phyloP scores from a whole-genome alignment of 257 asterid genomes.

The Solanum etuberosum region DNA sequence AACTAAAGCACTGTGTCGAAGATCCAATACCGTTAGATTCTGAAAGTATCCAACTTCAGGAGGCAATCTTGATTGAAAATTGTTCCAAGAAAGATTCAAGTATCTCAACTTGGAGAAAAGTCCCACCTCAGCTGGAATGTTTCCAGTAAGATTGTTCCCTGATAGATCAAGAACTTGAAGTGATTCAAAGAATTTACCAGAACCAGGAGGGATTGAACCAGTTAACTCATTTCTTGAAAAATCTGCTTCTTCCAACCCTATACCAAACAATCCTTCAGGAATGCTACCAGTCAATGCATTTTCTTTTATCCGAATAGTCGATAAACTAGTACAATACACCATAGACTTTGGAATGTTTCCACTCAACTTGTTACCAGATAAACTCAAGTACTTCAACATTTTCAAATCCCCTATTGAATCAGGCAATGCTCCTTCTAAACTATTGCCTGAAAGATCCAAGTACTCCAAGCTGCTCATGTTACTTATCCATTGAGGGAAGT shows the following conservation, averaged over 20 bases:
- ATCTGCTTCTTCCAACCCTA: conserved; percentile 60
- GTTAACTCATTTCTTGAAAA: conserved; percentile 56
- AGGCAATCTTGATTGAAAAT: conserved; percentile 58
- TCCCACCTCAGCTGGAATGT: conserved; percentile 69
- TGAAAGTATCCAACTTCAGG: conserved; percentile 66
- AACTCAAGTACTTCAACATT: conserved; percentile 24
- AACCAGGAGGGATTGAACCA: conserved; percentile 53
- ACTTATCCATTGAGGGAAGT: conserved; percentile 64
- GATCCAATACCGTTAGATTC: conserved; percentile 68
- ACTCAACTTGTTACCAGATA: conserved; percentile 33
- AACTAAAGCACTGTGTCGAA: conserved; percentile 38
- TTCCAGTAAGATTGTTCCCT: conserved; percentile 49
- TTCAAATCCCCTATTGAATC: conserved; percentile 40
- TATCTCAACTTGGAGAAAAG: conserved; percentile 54
- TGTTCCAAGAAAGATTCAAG: conserved; percentile 77
- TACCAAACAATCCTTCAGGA: conserved; percentile 46
- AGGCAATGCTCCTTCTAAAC: conserved; percentile 46
- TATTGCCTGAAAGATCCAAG: conserved; percentile 52
- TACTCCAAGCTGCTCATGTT: conserved; percentile 32
- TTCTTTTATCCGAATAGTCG: conserved; percentile 39
- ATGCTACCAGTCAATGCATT: conserved; percentile 49
- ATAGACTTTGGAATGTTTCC: conserved; percentile 57
- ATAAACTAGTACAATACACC: conserved; percentile 22
- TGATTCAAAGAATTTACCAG: conserved; percentile 45
- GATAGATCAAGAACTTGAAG: conserved; percentile 66